Evolutionary conservation across 78 protist genomes (phyloP).

Genomic region (Anaeramoeba flamelloides): DNA sequence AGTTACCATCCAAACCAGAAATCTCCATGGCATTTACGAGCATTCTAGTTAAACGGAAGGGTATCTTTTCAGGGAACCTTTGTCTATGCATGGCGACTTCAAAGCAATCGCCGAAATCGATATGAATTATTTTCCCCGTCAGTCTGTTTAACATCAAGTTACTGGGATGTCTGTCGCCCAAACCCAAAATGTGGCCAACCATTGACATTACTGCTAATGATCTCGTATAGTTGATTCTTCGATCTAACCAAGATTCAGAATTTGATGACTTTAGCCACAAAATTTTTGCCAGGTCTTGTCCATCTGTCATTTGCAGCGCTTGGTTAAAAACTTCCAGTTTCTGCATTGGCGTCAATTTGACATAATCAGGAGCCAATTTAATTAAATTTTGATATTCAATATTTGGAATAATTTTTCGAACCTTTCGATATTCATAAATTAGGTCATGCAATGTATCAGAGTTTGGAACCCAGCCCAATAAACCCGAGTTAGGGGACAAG

Average conservation of each 20-base stretch:
- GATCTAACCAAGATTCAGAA: neutral
- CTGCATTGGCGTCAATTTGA: neutral
- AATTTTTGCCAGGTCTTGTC: neutral
- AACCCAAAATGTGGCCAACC: neutral
- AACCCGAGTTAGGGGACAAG: neutral
- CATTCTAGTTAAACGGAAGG: conserved; percentile 1
- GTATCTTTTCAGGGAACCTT: neutral
- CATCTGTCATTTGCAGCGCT: neutral
- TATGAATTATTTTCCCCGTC: neutral
- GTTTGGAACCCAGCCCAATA: neutral
- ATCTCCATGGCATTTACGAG: neutral
- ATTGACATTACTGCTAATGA: neutral
- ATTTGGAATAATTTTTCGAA: neutral
- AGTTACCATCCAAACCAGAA: neutral
- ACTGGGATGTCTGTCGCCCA: neutral
- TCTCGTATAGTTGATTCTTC: neutral
- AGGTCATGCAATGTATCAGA: neutral
- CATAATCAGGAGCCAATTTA: neutral
- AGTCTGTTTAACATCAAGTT: neutral
- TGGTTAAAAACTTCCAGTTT: neutral
- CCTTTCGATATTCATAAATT: neutral
- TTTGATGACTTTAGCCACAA: neutral
- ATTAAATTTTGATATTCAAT: neutral
- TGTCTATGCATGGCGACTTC: neutral
- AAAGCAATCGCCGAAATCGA: neutral